phyloP scores from a whole-genome alignment of 1,284 basidiomycete genomes.

The Grifola frondosa region DNA sequence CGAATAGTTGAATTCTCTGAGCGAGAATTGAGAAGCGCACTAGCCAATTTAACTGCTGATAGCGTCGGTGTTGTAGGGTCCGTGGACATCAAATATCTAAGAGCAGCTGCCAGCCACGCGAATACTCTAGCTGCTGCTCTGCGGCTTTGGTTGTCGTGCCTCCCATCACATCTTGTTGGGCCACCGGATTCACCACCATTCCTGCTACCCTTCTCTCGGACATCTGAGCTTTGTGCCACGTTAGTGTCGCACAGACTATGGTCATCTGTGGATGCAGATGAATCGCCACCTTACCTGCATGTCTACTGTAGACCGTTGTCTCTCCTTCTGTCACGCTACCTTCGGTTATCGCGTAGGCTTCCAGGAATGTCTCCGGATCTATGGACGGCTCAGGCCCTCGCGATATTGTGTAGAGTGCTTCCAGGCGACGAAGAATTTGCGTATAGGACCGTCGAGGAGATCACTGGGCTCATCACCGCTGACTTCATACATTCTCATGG shows the following conservation, averaged over 20 bases:
- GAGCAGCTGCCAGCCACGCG: conserved; percentile 33
- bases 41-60: conserved; percentile 16
- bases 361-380: conserved; percentile 53
- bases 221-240: conserved; percentile 52
- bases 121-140: conserved; percentile 46
- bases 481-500: conserved; percentile 41
- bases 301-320: conserved; percentile 52
- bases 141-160: conserved; percentile 63
- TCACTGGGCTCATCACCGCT: conserved; percentile 39
- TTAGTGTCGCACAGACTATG: conserved; percentile 52
- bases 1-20: conserved; percentile 37
- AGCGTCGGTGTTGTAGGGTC: conserved; percentile 12
- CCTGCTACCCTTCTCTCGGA: conserved; percentile 50
- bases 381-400: conserved; percentile 66
- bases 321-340: conserved; percentile 50
- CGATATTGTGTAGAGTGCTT: conserved; percentile 51
- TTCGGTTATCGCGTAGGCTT: conserved; percentile 53
- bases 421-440: conserved; percentile 68
- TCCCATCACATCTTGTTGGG: conserved; percentile 40
- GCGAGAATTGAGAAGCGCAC: conserved; percentile 32
- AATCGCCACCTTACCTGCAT: conserved; percentile 30
- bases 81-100: conserved; percentile 20
- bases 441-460: conserved; percentile 36
- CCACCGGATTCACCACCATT: conserved; percentile 48
- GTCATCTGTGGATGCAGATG: conserved; percentile 30